Base-by-base conservation (phyloP, 1,139 yeast genomes). In the Geotrichum histeridarum region DNA sequence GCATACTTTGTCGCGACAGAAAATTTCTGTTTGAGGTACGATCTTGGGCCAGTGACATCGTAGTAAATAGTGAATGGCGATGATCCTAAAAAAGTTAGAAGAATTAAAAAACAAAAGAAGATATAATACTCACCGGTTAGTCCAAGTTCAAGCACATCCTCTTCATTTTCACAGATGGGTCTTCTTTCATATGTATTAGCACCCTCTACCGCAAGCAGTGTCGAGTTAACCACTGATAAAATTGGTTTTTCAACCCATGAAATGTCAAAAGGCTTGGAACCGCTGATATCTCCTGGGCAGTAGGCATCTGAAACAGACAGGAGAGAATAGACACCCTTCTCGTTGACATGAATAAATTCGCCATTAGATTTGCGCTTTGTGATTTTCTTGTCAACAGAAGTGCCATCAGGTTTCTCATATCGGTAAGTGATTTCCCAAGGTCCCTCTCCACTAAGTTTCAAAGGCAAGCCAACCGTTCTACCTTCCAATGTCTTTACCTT, bases 41-140 rank as follows among this genome's bases (percentile, higher is more conserved):
- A 89, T 62, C 70, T 73, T 2, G 96, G 94, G 46, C 79, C 74
- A 37, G 72, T 73, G 31, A 88, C 73, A 39, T 82, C 82, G 65
- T 90, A 91, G 53, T 81, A 82, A 41, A 91, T 73, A 8, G 80
- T 71, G 62, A 89, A 90, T 33, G 98, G 97, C 0, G 86, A 77
- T 4, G 79, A 72, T 2, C 73, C 69, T 55, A 54, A 41, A 42
- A 51, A 42, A 35, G 51, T 42, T 47, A 52, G 44, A 18, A 8
- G 15, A 11, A 33, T 31, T 8, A 15, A 14, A 32, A 14, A 33
- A 17, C 4, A 38, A 39, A 35, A 6, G 30, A 6, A 5, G 17
- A 15, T 8, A 18, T 6, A 6, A 12, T n/a, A 53, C 59, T 57
- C 57, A 0, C 96, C 96, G 46, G 71, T 65, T 18, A 82, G 69